These are phyloP conservation scores for Aristolochia contorta DNA, from an alignment of 164 flowering plant species.

Conservation along the genomic window DNA sequence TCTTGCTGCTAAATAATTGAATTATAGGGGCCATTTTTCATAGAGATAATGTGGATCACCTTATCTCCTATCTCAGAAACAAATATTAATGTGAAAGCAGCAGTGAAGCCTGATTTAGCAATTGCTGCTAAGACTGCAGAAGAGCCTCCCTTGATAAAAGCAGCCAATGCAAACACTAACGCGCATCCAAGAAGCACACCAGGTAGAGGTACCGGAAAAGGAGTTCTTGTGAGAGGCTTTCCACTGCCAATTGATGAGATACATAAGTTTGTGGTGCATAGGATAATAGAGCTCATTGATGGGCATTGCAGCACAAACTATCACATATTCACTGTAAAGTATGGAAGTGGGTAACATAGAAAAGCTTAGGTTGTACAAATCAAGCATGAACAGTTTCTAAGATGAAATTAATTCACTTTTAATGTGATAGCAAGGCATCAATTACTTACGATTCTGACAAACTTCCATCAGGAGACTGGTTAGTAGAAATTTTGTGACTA, in stretches of 20 bases:
- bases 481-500: neutral
- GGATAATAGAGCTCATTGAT: too few relatives aligned
- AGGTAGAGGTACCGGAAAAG: neutral
- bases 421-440: too few relatives aligned
- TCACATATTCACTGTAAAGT: too few relatives aligned
- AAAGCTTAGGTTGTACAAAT: too few relatives aligned
- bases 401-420: too few relatives aligned
- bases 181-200: neutral
- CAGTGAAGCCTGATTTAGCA: conserved; percentile 94
- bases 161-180: neutral
- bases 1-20: too few relatives aligned
- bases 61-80: conserved; percentile 99
- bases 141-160: neutral
- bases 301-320: too few relatives aligned
- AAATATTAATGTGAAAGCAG: conserved; percentile 89
- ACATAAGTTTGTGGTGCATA: neutral
- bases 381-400: too few relatives aligned
- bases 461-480: neutral
- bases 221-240: neutral
- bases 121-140: neutral
- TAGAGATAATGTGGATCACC: conserved; percentile 29
- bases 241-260: conserved; percentile 1
- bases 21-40: too few relatives aligned
- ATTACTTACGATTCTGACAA: neutral
- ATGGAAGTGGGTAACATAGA: too few relatives aligned